Base-by-base conservation (phyloP, 73 alveolate genomes). In the Blepharisma stoltei region DNA sequence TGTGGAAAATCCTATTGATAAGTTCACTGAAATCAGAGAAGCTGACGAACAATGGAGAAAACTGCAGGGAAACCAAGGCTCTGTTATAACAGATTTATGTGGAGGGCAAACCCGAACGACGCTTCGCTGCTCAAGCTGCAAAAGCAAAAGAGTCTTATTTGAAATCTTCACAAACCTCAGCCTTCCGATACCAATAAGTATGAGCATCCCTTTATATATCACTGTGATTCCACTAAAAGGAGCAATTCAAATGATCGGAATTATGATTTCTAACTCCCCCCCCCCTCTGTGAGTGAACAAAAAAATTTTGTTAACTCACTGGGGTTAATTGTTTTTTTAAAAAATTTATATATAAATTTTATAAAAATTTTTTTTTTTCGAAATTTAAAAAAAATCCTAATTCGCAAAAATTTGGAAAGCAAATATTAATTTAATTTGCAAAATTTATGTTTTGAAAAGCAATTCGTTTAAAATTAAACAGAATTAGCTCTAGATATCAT, bases 31-130 rank as follows among this genome's bases (percentile, higher is more conserved):
- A 25, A 60, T 5, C 11, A 44, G 21, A 69, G 45, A 69, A 44
- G 79, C 79, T 38, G 65, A 44, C 5, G 79, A 69, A 25, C 79
- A 69, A 43, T 69, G 79, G 81, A 66, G 23, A 23, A 21, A 54
- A 5, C 7, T 55, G 6, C 76, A 80, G 20, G 88, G 71, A 0
- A 55, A 54, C 25, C 54, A 32, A 21, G 85, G 86, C 52, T 80
- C 92, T 38, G 79, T 81, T 4, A 66, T 84, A n/a, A 77, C 81
- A 45, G 92, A 84, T 54, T 37, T 84, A 37, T 84, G 71, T 46
- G 86, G 68, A 73, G 92, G 92, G 41, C 55, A 81, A 11, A 82
- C 89, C 6, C 71, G 85, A 8, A 84, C 77, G 70, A 81, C 76
- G 6, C 67, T 84, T 23, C 43, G 43, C 6, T 84, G 92, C 54